These are phyloP conservation scores for Hordeum pubiflorum DNA, from an alignment of 202 grass and related monocot species.

Conservation along the genomic window DNA sequence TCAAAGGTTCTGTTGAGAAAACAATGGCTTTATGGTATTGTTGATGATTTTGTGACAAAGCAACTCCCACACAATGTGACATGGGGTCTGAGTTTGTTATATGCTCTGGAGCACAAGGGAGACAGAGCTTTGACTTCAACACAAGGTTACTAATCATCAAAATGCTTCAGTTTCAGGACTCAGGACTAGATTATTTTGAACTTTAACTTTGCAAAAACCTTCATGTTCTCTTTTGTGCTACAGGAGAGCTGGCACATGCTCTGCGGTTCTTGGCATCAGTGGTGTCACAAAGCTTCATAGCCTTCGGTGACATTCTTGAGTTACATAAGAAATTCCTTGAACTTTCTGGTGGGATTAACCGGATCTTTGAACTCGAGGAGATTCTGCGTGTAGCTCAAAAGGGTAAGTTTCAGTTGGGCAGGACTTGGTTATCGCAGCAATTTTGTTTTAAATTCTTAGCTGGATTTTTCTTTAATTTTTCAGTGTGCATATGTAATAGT, in stretches of 20 bases:
- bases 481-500: background rate
- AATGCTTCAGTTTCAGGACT: constrained; percentile 1
- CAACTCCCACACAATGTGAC: constrained; percentile 99
- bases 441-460: background rate
- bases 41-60: constrained; percentile 98
- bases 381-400: constrained; percentile 58
- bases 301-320: constrained; percentile 96
- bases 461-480: background rate
- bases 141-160: constrained; percentile 56
- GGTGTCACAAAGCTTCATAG: constrained; percentile 98
- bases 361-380: constrained; percentile 94
- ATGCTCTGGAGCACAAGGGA: constrained; percentile 96
- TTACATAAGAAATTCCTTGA: constrained; percentile 89
- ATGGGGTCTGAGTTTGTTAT: constrained; percentile 92
- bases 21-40: constrained; percentile 92
- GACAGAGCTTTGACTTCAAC: constrained; percentile 82
- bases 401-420: constrained; percentile 43
- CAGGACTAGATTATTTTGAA: constrained; percentile 2
- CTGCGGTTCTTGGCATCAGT: constrained; percentile 91
- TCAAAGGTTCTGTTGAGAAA: constrained; percentile 82
- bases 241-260: constrained; percentile 94
- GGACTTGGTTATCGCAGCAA: background rate
- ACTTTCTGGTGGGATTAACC: constrained; percentile 94
- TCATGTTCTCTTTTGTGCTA: constrained; percentile 30
- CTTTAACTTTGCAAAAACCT: background rate